phyloP scores from a whole-genome alignment of 1,284 basidiomycete genomes.

The Melampsora larici-populina region DNA sequence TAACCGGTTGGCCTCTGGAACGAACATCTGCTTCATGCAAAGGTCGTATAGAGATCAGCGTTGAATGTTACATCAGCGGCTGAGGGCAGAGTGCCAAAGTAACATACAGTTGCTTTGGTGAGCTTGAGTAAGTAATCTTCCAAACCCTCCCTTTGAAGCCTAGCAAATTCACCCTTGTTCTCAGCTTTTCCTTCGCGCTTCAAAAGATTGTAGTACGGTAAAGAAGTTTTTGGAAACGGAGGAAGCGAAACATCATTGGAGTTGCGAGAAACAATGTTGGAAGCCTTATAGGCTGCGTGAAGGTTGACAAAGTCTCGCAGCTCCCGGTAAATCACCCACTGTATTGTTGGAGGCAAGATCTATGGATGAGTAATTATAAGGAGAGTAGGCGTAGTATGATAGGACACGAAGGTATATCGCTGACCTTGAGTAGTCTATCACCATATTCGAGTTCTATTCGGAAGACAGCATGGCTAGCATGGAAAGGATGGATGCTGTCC shows the following conservation, averaged over 20 bases:
- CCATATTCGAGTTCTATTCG: conserved; percentile 67
- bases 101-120: conserved; percentile 74
- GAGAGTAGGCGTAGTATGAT: background rate
- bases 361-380: background rate
- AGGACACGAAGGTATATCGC: background rate
- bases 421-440: conserved; percentile 48
- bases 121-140: conserved; percentile 86
- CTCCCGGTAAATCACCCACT: conserved; percentile 81
- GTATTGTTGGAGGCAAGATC: conserved; percentile 8
- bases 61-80: background rate
- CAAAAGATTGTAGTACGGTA: conserved; percentile 80
- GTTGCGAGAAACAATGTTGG: conserved; percentile 62
- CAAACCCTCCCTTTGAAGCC: conserved; percentile 71
- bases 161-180: conserved; percentile 66
- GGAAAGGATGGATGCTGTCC: conserved; percentile 76
- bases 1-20: conserved; percentile 84
- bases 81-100: background rate
- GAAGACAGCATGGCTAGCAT: conserved; percentile 75
- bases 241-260: conserved; percentile 71
- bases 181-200: conserved; percentile 49
- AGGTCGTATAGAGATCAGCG: background rate
- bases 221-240: conserved; percentile 79
- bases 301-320: conserved; percentile 86
- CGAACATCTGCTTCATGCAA: conserved; percentile 76
- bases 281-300: conserved; percentile 84